Evolutionary conservation across 331 rosid species (phyloP).

Genomic region (Spiraea crenata): DNA sequence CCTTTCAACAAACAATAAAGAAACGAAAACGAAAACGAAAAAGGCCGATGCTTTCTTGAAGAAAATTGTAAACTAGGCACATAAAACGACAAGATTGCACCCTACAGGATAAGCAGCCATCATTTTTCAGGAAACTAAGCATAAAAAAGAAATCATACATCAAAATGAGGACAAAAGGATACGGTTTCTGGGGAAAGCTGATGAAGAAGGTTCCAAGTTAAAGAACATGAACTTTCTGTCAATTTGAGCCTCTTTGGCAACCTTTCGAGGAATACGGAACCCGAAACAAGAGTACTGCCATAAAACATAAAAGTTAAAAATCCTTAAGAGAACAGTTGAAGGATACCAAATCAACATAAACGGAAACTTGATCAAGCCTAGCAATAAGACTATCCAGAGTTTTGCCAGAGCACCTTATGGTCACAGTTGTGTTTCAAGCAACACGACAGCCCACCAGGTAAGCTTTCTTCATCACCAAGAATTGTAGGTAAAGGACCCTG

Average conservation of each 20-base stretch:
- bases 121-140: not conserved
- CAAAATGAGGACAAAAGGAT: slow-evolving; percentile 36
- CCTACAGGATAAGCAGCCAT: not conserved
- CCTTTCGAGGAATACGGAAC: slow-evolving; percentile 35
- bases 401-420: slow-evolving; percentile 40
- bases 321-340: slow-evolving; percentile 2
- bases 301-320: not conserved
- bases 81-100: not conserved
- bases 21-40: slow-evolving; percentile 2
- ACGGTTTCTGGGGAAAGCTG: slow-evolving; percentile 59
- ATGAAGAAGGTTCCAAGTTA: slow-evolving; percentile 44
- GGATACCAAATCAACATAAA: not conserved
- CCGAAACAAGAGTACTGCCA: slow-evolving; percentile 51
- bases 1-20: not conserved
- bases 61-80: not conserved
- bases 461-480: slow-evolving; percentile 21
- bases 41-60: slow-evolving; percentile 2
- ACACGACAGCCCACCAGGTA: slow-evolving; percentile 28
- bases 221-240: slow-evolving; percentile 55
- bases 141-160: not conserved
- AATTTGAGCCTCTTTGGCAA: slow-evolving; percentile 47
- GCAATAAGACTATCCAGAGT: not conserved
- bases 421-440: slow-evolving; percentile 21
- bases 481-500: slow-evolving; percentile 15
- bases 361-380: not conserved